Percentiles rank a stretch among this genome's conserved stretches.
Evolutionary conservation across 371 early-diverging fungal genomes (phyloP).

Genomic region (Mucor circinelloides): DNA sequence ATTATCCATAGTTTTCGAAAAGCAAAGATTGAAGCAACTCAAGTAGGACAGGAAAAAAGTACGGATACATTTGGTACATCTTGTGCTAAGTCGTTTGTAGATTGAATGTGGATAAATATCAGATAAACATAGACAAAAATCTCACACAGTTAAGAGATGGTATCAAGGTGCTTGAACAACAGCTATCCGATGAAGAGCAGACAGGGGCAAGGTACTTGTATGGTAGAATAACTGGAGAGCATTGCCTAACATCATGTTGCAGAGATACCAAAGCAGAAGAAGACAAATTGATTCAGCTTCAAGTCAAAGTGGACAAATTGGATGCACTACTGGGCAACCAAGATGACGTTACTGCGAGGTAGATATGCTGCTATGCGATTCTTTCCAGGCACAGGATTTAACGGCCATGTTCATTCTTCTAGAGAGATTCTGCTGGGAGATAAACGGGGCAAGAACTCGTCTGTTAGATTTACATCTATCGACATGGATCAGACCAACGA

Average conservation of each 20-base stretch:
- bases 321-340: conserved; percentile 60
- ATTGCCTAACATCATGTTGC: neutral
- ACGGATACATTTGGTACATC: neutral
- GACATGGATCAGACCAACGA: conserved; percentile 46
- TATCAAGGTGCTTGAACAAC: conserved; percentile 57
- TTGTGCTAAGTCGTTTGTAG: conserved; percentile 21
- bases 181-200: conserved; percentile 66
- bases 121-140: conserved; percentile 59
- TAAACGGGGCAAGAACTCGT: conserved; percentile 23
- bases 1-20: conserved; percentile 60
- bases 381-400: neutral
- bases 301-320: conserved; percentile 63
- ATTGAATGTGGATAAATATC: conserved; percentile 62
- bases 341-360: conserved; percentile 55
- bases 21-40: conserved; percentile 59
- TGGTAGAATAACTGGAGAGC: neutral
- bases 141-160: conserved; percentile 59
- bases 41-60: conserved; percentile 26
- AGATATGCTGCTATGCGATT: neutral
- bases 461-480: conserved; percentile 45
- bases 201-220: conserved; percentile 49
- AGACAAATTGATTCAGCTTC: conserved; percentile 61
- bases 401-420: neutral
- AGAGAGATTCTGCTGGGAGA: conserved; percentile 42
- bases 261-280: conserved; percentile 63